phyloP scores from a whole-genome alignment of 2,329 filamentous ascomycete species.

The Stagonosporopsis cucurbitacearum region DNA sequence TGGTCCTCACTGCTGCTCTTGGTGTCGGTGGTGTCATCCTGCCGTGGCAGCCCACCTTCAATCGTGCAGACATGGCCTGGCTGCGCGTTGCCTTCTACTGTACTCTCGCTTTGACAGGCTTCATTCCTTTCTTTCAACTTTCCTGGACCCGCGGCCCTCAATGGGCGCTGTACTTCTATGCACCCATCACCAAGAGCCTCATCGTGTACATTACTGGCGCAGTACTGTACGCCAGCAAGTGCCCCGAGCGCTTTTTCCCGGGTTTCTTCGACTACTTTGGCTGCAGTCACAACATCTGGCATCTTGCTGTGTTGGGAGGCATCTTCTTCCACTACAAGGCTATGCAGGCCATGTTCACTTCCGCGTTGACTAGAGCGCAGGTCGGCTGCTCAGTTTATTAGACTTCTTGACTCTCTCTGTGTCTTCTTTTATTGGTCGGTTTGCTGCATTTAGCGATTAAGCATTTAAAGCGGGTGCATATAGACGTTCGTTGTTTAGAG shows the following conservation, averaged over 20 bases:
- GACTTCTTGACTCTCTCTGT: constrained; percentile 2
- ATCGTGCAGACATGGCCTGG: constrained; percentile 91
- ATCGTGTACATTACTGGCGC: constrained; percentile 86
- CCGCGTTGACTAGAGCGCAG: constrained; percentile 50
- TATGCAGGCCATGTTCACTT: constrained; percentile 92
- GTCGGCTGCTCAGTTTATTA: constrained; percentile 45
- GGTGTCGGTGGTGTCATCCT: constrained; percentile 88
- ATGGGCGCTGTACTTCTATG: constrained; percentile 90
- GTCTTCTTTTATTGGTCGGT: not conserved
- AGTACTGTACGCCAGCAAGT: constrained; percentile 85
- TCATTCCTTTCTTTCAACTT: constrained; percentile 86
- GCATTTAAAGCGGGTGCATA: constrained; percentile 18
- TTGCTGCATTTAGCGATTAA: constrained; percentile 16
- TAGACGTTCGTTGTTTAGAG: constrained; percentile 13
- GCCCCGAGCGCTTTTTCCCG: constrained; percentile 91
- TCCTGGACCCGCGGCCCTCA: constrained; percentile 75
- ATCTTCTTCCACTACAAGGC: constrained; percentile 97
- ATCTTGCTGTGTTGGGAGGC: constrained; percentile 89
- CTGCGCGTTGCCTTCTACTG: constrained; percentile 90
- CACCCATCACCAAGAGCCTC: constrained; percentile 83
- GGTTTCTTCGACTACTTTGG: constrained; percentile 95
- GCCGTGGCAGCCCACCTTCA: constrained; percentile 96
- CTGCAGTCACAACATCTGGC: constrained; percentile 97
- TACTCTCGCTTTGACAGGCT: constrained; percentile 83
- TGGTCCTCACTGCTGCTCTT: constrained; percentile 78